Evolutionary conservation across 2,329 filamentous ascomycete genomes (phyloP).

Genomic region (Phyllachora maydis): DNA sequence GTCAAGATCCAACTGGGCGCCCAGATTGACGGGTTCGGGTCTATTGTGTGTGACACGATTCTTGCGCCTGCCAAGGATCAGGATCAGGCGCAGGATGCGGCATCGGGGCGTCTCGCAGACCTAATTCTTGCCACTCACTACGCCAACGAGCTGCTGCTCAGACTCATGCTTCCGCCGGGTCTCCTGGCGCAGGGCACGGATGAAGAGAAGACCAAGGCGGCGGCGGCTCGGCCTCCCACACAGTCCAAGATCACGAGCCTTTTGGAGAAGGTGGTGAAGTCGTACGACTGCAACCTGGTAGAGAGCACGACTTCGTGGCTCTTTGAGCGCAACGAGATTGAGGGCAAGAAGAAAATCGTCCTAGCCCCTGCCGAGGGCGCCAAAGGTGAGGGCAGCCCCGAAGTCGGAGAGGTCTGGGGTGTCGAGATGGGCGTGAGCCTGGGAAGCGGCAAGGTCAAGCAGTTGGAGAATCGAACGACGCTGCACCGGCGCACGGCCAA

Average conservation of each 20-base stretch:
- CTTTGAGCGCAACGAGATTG: conserved; percentile 94
- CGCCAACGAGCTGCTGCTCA: conserved; percentile 82
- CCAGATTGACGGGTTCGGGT: conserved; percentile 92
- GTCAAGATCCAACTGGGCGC: conserved; percentile 98
- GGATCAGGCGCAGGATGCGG: conserved; percentile 35
- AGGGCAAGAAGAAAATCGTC: conserved; percentile 95
- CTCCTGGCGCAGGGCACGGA: conserved; percentile 65
- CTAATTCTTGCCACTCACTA: conserved; percentile 82
- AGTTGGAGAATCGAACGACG: conserved; percentile 67
- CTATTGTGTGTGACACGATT: conserved; percentile 88
- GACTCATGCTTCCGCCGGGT: conserved; percentile 82
- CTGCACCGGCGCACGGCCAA: conserved; percentile 83
- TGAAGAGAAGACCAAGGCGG: conserved; percentile 87
- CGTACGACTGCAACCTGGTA: conserved; percentile 79
- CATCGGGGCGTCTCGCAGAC: conserved; percentile 66
- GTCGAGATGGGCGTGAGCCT: conserved; percentile 88
- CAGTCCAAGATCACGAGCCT: conserved; percentile 74
- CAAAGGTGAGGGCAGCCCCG: conserved; percentile 77
- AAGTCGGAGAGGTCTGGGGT: conserved; percentile 89
- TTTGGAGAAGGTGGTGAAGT: conserved; percentile 78
- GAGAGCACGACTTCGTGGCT: conserved; percentile 97
- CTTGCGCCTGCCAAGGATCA: conserved; percentile 45
- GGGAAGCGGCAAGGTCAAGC: conserved; percentile 89
- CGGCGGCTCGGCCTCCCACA: conserved; percentile 60
- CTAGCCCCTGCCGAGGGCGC: conserved; percentile 67